These are phyloP conservation scores for Notholithocarpus densiflorus DNA, from an alignment of 306 rosid genomes.

Conservation along the genomic window DNA sequence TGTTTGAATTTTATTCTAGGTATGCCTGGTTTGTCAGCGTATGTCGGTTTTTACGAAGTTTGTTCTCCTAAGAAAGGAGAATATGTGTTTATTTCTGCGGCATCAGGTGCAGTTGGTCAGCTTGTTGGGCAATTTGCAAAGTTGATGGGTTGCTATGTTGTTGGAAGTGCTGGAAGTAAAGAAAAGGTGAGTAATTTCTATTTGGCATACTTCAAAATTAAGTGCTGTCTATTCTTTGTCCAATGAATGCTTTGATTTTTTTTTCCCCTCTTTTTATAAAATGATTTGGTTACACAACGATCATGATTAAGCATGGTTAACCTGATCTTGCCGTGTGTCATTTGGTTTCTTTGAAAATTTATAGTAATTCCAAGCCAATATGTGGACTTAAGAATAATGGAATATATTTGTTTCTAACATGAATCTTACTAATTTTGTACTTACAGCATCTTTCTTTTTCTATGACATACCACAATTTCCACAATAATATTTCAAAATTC, in stretches of 20 bases:
- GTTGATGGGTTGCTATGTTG: constrained; percentile 3
- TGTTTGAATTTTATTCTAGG: constrained; percentile 13
- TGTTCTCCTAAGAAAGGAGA: constrained; percentile 38
- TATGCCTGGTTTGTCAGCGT: constrained; percentile 35
- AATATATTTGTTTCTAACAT: neutral
- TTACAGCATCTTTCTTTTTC: neutral
- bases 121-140: constrained; percentile 31
- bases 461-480: too few species aligned
- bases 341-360: neutral
- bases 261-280: neutral
- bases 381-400: neutral
- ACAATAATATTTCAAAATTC: neutral
- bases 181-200: neutral
- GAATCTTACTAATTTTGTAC: neutral
- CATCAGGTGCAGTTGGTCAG: constrained; percentile 39
- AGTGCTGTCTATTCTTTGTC: neutral
- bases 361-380: neutral
- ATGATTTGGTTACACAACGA: neutral
- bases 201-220: neutral
- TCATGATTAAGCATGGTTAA: neutral
- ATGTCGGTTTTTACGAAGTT: constrained; percentile 23
- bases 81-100: constrained; percentile 29
- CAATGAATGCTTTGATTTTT: neutral
- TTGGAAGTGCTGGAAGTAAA: neutral
- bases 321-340: neutral